A percentile compares a stretch with the other conserved stretches of the same genome.
Conservation (phyloP, 2,329 filamentous ascomycete genomes). For the Stachybotrys chlorohalonatus region DNA sequence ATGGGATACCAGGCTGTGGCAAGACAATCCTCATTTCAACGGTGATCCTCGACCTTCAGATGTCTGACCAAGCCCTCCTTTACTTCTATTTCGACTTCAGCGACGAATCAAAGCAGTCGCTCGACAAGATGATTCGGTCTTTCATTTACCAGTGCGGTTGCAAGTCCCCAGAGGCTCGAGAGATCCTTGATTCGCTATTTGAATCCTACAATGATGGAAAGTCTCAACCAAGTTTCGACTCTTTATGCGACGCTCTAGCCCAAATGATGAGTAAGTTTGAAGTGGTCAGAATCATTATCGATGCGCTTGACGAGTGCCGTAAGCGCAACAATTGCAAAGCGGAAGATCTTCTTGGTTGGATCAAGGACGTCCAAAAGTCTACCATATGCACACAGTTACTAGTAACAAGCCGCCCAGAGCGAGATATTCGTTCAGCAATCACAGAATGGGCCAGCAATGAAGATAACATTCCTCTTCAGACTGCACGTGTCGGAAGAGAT, state of each 20-base stretch:
- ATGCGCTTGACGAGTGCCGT: neutral
- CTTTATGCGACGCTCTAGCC: neutral
- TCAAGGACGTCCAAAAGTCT: neutral
- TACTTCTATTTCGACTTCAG: constrained; percentile 2
- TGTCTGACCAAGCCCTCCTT: neutral
- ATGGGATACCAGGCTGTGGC: neutral
- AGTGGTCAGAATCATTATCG: neutral
- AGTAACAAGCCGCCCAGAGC: constrained; percentile 2
- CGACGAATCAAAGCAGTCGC: neutral
- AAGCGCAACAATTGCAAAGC: neutral
- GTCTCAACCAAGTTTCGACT: neutral
- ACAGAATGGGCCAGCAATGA: neutral
- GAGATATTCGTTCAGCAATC: constrained; percentile 1
- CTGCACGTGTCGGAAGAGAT: neutral
- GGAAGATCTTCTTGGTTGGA: neutral
- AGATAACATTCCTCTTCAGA: neutral
- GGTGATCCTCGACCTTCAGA: neutral
- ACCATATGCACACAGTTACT: neutral
- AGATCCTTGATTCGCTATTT: neutral
- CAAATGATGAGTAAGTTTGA: neutral
- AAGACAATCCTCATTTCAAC: neutral
- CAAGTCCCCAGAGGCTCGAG: neutral
- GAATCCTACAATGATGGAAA: neutral
- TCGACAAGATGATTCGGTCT: neutral
- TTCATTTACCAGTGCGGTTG: neutral